Conservation (phyloP, 768 basidiomycete genomes). For the Rhizopogon roseolus region DNA sequence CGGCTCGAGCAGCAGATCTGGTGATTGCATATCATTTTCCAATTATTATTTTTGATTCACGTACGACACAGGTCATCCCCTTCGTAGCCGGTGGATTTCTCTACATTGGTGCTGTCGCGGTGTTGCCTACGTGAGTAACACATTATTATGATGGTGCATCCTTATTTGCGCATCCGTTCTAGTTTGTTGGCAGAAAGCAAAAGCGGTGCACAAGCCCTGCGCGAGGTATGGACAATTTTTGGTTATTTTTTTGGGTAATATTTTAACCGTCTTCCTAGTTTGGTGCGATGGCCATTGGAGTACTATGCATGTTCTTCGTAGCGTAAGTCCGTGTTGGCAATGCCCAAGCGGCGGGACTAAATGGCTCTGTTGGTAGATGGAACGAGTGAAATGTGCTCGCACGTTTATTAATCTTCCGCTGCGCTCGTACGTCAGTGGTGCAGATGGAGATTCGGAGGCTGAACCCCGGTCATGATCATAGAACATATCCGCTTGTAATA, state of each 20-base stretch:
- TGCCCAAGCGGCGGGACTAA: neutral
- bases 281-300: slow-evolving; percentile 87
- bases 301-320: slow-evolving; percentile 87
- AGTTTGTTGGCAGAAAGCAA: slow-evolving; percentile 86
- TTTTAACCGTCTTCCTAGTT: slow-evolving; percentile 50
- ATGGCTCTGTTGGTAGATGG: slow-evolving; percentile 46
- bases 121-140: slow-evolving; percentile 75
- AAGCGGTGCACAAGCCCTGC: slow-evolving; percentile 82
- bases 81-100: slow-evolving; percentile 90
- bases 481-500: neutral
- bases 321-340: slow-evolving; percentile 56
- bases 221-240: slow-evolving; percentile 52
- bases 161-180: slow-evolving; percentile 11
- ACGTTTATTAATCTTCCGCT: slow-evolving; percentile 4
- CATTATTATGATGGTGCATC: slow-evolving; percentile 4
- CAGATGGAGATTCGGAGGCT: slow-evolving; percentile 1
- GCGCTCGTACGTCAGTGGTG: slow-evolving; percentile 3
- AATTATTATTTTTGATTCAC: slow-evolving; percentile 10
- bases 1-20: slow-evolving; percentile 71
- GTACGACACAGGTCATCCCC: slow-evolving; percentile 63
- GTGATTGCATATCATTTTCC: slow-evolving; percentile 34
- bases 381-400: slow-evolving; percentile 53
- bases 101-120: slow-evolving; percentile 91
- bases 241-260: slow-evolving; percentile 6
- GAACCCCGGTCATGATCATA: neutral